phyloP scores from a whole-genome alignment of 208 protist species.

The Spironucleus salmonicida region DNA sequence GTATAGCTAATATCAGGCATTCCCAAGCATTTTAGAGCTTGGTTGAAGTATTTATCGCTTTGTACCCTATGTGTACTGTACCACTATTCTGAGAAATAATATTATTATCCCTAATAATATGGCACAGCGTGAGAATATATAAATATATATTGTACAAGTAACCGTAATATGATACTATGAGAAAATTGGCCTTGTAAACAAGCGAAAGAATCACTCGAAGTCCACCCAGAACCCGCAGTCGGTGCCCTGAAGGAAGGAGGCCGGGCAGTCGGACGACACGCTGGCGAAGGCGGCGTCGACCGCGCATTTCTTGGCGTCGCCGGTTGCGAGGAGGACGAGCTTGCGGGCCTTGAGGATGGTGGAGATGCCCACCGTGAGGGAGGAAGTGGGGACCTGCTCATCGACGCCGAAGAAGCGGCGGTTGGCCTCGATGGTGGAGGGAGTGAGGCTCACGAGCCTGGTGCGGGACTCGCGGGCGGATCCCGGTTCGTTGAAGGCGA shows the following conservation, averaged over 20 bases:
- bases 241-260: slow-evolving; percentile 9
- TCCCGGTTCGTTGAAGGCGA: slow-evolving; percentile 34
- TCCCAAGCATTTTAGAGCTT: too few species aligned
- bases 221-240: too few species aligned
- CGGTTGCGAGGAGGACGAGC: slow-evolving; percentile 27
- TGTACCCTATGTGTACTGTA: too few species aligned
- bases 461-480: neutral
- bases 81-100: too few species aligned
- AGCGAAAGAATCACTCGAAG: too few species aligned
- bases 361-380: slow-evolving; percentile 7
- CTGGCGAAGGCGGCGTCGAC: neutral
- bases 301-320: neutral
- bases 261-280: neutral
- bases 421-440: slow-evolving; percentile 14
- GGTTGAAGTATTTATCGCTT: too few species aligned
- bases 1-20: too few species aligned
- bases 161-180: too few species aligned
- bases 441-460: neutral
- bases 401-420: slow-evolving; percentile 14
- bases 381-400: neutral
- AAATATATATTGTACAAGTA: too few species aligned
- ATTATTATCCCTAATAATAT: too few species aligned
- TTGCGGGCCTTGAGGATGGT: slow-evolving; percentile 4
- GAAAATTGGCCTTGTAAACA: too few species aligned
- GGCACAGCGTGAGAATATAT: too few species aligned